These are phyloP conservation scores for Begonia peltatifolia DNA, from an alignment of 306 rosid genomes.

Conservation along the genomic window DNA sequence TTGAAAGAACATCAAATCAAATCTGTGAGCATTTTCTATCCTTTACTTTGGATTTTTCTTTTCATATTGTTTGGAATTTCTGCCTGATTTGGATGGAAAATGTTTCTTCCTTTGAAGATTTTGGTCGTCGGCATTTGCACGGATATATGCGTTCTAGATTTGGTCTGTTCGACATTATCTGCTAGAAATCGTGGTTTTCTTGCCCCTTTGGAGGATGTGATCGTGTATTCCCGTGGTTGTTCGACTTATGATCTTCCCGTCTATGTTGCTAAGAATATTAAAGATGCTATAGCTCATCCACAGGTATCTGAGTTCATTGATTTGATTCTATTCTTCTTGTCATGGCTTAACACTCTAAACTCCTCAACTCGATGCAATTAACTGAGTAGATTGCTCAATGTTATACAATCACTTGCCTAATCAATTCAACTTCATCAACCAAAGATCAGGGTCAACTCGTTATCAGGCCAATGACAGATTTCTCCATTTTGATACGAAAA, in stretches of 20 bases:
- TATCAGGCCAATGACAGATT: too few species aligned
- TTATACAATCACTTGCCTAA: background rate
- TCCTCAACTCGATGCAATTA: background rate
- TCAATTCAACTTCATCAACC: background rate
- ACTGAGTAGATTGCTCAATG: too few species aligned
- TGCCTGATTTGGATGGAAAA: constrained; percentile 7
- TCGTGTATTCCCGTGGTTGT: constrained; percentile 70
- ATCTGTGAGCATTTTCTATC: constrained; percentile 29
- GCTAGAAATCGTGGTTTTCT: constrained; percentile 60
- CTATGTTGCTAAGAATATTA: constrained; percentile 40
- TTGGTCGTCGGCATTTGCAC: constrained; percentile 83
- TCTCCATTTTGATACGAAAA: background rate
- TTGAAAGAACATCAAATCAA: constrained; percentile 62
- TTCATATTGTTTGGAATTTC: background rate
- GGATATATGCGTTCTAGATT: constrained; percentile 81
- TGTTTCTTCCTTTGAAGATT: constrained; percentile 30
- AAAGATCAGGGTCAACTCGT: too few species aligned
- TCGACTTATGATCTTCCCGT: constrained; percentile 66
- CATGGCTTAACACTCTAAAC: background rate
- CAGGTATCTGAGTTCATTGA: constrained; percentile 35
- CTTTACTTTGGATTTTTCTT: too few species aligned
- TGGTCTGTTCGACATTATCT: constrained; percentile 51
- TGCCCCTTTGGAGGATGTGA: constrained; percentile 66
- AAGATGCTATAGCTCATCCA: constrained; percentile 63
- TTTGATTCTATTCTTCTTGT: background rate